Conservation (phyloP, 1,139 yeast species). For the Chernovozyma sophiae-reginae region DNA sequence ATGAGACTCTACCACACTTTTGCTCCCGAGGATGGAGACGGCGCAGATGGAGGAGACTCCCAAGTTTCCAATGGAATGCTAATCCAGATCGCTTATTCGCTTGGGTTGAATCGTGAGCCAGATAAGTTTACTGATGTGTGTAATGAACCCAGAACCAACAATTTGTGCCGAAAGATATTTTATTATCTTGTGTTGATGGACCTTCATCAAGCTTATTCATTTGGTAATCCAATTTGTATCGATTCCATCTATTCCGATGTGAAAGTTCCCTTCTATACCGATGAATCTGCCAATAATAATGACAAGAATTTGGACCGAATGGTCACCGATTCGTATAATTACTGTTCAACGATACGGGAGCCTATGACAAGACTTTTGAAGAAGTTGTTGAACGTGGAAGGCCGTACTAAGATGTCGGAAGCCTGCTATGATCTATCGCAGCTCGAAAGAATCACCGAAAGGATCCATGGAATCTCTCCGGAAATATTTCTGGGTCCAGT, state of each 20-base stretch:
- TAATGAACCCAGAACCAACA: slow-evolving; percentile 25
- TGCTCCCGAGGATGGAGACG: slow-evolving; percentile 51
- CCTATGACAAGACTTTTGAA: slow-evolving; percentile 12
- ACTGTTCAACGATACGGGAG: slow-evolving; percentile 5
- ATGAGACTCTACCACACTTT: slow-evolving; percentile 41
- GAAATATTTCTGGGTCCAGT: slow-evolving; percentile 5
- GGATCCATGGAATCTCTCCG: slow-evolving; percentile 13
- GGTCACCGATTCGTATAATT: slow-evolving; percentile 15
- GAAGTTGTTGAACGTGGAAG: slow-evolving; percentile 19
- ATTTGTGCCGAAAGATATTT: slow-evolving; percentile 53
- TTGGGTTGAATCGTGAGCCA: slow-evolving; percentile 48
- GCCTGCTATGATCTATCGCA: slow-evolving; percentile 18
- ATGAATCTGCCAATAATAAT: slow-evolving; percentile 20
- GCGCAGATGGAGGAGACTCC: slow-evolving; percentile 42
- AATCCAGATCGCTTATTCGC: slow-evolving; percentile 41
- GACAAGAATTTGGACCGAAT: slow-evolving; percentile 20
- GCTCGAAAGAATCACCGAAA: slow-evolving; percentile 17
- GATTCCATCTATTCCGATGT: slow-evolving; percentile 22
- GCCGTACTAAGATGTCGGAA: slow-evolving; percentile 19
- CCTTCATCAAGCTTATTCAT: slow-evolving; percentile 22
- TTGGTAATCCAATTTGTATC: slow-evolving; percentile 26
- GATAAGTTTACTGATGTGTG: slow-evolving; percentile 22
- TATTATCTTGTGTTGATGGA: slow-evolving; percentile 26
- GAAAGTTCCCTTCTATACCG: slow-evolving; percentile 21
- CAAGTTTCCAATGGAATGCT: slow-evolving; percentile 40